These are phyloP conservation scores for Vachellia collinsii DNA, from an alignment of 306 rosid species.

Conservation along the genomic window DNA sequence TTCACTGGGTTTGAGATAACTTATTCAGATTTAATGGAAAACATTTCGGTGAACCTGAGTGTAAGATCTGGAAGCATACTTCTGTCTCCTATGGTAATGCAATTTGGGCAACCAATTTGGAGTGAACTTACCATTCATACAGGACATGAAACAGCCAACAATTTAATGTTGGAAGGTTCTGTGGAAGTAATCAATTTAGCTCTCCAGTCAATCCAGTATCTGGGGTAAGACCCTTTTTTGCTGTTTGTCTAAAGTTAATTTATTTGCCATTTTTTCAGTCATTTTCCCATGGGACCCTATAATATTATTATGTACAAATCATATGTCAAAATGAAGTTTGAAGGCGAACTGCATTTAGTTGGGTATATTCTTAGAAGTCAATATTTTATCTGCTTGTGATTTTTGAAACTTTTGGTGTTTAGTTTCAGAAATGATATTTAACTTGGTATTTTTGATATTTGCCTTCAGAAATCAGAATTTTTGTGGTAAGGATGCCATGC, in stretches of 20 bases:
- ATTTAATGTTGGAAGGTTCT: slow-evolving; percentile 63
- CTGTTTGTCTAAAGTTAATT: slow-evolving; percentile 12
- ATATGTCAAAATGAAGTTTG: too few relatives aligned
- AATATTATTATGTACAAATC: too few relatives aligned
- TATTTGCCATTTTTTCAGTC: not conserved
- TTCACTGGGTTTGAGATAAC: slow-evolving; percentile 73
- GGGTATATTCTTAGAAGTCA: not conserved
- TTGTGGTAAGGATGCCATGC: slow-evolving; percentile 63
- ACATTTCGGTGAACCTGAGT: slow-evolving; percentile 65
- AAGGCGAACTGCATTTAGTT: too few relatives aligned
- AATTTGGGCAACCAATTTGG: slow-evolving; percentile 64
- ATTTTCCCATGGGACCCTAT: too few relatives aligned
- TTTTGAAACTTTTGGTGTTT: not conserved
- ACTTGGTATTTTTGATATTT: slow-evolving; percentile 1
- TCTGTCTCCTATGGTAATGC: slow-evolving; percentile 75
- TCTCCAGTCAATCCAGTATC: slow-evolving; percentile 78
- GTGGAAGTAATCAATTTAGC: slow-evolving; percentile 76
- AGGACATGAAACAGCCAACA: slow-evolving; percentile 48
- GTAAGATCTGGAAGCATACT: slow-evolving; percentile 61
- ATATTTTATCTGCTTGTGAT: not conserved
- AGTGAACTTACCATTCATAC: slow-evolving; percentile 47
- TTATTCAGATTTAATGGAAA: slow-evolving; percentile 73
- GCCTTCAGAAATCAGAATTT: slow-evolving; percentile 69
- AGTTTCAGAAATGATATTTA: slow-evolving; percentile 12
- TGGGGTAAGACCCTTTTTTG: slow-evolving; percentile 52